phyloP scores from a whole-genome alignment of 164 flowering plant species.

The Berberis vulgaris region DNA sequence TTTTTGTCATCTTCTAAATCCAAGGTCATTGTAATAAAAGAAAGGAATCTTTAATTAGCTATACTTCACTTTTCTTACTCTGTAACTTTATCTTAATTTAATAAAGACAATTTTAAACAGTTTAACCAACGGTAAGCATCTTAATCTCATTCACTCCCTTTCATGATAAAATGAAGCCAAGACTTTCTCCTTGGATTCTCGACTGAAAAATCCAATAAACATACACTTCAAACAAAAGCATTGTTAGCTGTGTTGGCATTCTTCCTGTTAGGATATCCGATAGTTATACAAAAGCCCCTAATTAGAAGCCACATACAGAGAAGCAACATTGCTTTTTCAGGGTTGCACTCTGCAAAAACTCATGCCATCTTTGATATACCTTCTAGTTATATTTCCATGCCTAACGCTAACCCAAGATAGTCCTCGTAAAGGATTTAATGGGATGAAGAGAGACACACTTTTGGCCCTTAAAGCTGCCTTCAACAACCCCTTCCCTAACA shows the following conservation, averaged over 20 bases:
- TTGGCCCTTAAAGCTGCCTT: conserved; percentile 24
- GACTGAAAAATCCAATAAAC: conserved; percentile 3
- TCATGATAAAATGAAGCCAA: too few relatives aligned
- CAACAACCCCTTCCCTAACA: conserved; percentile 25
- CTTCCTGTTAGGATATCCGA: conserved; percentile 9
- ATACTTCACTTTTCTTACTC: too few relatives aligned
- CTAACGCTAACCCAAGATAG: background rate
- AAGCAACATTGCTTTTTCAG: background rate
- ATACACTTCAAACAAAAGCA: background rate
- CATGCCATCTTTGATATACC: background rate
- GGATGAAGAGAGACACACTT: conserved; percentile 33
- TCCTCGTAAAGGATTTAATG: conserved; percentile 3
- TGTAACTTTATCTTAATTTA: too few relatives aligned
- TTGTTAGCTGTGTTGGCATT: conserved; percentile 7
- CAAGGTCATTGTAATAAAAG: too few relatives aligned
- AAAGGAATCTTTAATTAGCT: too few relatives aligned
- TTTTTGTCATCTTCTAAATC: too few relatives aligned
- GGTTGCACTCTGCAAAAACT: background rate
- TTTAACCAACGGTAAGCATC: too few relatives aligned
- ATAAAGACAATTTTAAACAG: too few relatives aligned
- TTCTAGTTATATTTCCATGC: conserved; percentile 3
- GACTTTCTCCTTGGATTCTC: conserved; percentile 6
- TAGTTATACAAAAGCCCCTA: background rate
- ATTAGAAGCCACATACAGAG: background rate
- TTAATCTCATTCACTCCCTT: too few relatives aligned